A percentile compares a stretch with the other conserved stretches of the same genome.
These are phyloP conservation scores for Chlamydomonas incerta DNA, from an alignment of 139 green algal species.

Conservation along the genomic window DNA sequence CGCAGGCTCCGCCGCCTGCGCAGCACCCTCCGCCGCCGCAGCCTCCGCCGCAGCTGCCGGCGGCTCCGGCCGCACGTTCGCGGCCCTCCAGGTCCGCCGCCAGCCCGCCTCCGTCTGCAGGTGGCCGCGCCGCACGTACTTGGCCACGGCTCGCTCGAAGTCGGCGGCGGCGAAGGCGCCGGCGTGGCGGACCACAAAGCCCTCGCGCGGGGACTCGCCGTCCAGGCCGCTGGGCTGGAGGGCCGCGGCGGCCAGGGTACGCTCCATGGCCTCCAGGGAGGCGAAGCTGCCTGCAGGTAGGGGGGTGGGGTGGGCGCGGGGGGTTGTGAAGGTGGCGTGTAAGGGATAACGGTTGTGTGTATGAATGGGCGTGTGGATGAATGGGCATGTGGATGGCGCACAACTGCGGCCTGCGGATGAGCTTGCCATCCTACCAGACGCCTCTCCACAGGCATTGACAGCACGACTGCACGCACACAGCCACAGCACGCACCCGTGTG, in stretches of 20 bases:
- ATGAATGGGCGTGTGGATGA: no score
- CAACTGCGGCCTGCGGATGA: no score
- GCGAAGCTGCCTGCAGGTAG: not conserved
- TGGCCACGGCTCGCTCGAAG: not conserved
- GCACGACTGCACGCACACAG: no score
- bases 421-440: no score
- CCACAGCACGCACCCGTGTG: not conserved
- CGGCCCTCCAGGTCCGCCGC: not conserved
- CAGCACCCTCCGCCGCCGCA: not conserved
- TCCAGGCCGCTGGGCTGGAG: not conserved
- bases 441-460: no score
- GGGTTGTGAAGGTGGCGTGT: no score
- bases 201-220: not conserved
- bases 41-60: not conserved
- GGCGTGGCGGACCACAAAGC: not conserved
- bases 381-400: no score
- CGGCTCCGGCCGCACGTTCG: not conserved
- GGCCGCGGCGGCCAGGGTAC: not conserved
- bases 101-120: constrained; percentile 3
- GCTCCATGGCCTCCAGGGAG: not conserved
- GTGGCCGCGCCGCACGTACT: constrained; percentile 5
- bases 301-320: not conserved
- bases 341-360: no score
- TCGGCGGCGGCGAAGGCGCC: not conserved
- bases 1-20: not conserved